Base-by-base conservation (phyloP, 441 rosid species). In the Melastoma candidum region DNA sequence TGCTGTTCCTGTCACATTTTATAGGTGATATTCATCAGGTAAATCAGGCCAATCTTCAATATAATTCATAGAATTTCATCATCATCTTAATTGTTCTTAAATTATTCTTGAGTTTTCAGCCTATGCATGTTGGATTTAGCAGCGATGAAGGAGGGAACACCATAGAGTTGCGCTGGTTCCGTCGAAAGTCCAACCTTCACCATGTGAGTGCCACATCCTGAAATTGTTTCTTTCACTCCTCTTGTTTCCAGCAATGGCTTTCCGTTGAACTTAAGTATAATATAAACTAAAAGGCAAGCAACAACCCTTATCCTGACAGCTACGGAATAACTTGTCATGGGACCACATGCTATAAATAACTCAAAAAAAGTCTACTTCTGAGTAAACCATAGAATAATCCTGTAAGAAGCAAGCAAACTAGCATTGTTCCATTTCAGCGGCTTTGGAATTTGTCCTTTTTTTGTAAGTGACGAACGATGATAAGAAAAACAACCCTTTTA, bases 21-120 rank as follows among this genome's bases (percentile, higher is more conserved):
- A 80, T 87, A 86, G 97, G 97, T 64, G 98, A 87, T 65, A 71
- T 90, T 59, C 93, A 87, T 66, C 95, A 89, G 95, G 93, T 85
- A 68, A 12, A 17, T 14, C 17, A 5, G 1, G 9, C 11, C 17
- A 5, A 11, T 13, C 9, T 9, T n/a, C 41, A 11, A 44, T 44
- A 7, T 44, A 1, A 7, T 27, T 3, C 6, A 41, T 13, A 22
- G 1, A 22, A 25, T 52, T 4, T 49, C 44, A 8, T 0, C 2
- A 36, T 46, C 4, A 47, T 22, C 7, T 17, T 17, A 17, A 49
- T 51, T 51, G 24, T 63, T 46, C n/a, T 57, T 13, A 17, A 25
- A 26, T 0, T 11, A 2, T 46, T 29, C 12, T 43, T 26, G 36
- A 29, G 36, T 44, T 52, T 60, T 47, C 70, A 90, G 96, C 98